Evolutionary conservation across 371 early-diverging fungal genomes (phyloP).

Genomic region (Pancytospora epiphaga): DNA sequence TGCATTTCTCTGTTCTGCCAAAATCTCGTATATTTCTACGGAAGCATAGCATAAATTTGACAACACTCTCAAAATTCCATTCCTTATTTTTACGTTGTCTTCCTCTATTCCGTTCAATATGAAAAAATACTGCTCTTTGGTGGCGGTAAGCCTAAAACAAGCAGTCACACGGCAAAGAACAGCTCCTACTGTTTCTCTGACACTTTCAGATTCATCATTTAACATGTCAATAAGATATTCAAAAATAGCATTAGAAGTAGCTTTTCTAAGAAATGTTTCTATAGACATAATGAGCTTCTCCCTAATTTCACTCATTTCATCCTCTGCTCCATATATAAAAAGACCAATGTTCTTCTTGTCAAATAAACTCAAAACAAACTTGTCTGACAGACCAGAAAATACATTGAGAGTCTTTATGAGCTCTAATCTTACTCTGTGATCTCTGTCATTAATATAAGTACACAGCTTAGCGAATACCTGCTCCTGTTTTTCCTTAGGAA

Average conservation of each 20-base stretch:
- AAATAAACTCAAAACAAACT: slow-evolving; percentile 1
- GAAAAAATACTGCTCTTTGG: background rate
- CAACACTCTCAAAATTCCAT: background rate
- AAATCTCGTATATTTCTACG: slow-evolving; percentile 1
- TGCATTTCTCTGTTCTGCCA: background rate
- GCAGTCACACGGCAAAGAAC: background rate
- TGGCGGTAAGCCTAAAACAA: background rate
- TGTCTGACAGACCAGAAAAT: slow-evolving; percentile 4
- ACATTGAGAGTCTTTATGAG: slow-evolving; percentile 18
- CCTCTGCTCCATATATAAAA: slow-evolving; percentile 47
- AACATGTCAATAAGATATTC: slow-evolving; percentile 17
- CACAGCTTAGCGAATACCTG: too few species aligned
- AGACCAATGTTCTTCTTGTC: slow-evolving; percentile 29
- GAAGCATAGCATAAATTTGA: background rate
- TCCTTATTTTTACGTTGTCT: background rate
- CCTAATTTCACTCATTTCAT: slow-evolving; percentile 34
- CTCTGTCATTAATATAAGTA: slow-evolving; percentile 32
- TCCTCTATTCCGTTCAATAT: background rate
- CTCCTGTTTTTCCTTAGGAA: too few species aligned
- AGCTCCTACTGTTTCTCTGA: background rate
- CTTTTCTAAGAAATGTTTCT: background rate
- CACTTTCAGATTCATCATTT: slow-evolving; percentile 8
- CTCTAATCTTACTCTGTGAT: slow-evolving; percentile 19
- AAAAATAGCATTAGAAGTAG: background rate
- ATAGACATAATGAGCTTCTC: slow-evolving; percentile 29